These are phyloP conservation scores for Acer negundo DNA, from an alignment of 345 rosid genomes.

Conservation along the genomic window DNA sequence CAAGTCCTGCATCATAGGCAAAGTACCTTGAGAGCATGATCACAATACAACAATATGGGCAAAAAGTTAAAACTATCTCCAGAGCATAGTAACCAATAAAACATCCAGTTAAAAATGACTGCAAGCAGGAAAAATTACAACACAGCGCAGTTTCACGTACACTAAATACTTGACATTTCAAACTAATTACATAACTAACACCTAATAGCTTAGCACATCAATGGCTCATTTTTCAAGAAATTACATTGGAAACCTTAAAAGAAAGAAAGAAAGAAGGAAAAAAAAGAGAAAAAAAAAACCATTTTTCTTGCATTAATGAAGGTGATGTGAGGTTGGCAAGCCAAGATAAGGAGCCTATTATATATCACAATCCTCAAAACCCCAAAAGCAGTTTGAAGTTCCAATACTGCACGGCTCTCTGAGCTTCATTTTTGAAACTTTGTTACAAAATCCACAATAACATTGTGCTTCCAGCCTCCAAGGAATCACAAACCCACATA, in stretches of 20 bases:
- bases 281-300: too few relatives aligned
- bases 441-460: background rate
- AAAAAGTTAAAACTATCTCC: slow-evolving; percentile 5
- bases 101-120: background rate
- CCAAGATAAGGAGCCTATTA: background rate
- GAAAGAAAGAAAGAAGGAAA: too few relatives aligned
- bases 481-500: background rate
- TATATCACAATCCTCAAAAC: background rate
- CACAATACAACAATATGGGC: background rate
- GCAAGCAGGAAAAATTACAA: background rate
- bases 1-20: slow-evolving; percentile 53
- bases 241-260: background rate
- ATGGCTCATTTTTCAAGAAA: background rate
- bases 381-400: background rate
- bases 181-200: background rate
- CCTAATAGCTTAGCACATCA: background rate
- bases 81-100: slow-evolving; percentile 5
- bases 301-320: background rate
- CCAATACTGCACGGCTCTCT: background rate
- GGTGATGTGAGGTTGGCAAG: background rate
- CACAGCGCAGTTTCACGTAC: background rate
- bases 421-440: background rate
- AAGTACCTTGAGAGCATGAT: slow-evolving; percentile 5
- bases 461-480: background rate
- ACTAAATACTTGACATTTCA: background rate